These are phyloP conservation scores for Anthoceros angustus DNA, from an alignment of 225 moss, liverwort and hornwort species.

Conservation along the genomic window DNA sequence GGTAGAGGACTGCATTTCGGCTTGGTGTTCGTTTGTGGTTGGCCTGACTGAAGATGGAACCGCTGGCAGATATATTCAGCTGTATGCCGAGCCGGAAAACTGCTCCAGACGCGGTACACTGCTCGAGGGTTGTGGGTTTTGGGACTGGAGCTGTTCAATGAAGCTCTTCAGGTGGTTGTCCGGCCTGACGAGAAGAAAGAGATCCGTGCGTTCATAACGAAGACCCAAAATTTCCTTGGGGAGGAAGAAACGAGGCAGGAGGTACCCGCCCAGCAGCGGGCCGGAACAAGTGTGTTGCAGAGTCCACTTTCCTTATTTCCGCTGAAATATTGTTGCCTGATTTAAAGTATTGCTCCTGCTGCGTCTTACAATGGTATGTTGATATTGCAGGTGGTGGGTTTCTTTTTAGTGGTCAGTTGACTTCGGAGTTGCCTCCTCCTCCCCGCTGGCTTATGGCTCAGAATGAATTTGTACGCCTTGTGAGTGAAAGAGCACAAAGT, in stretches of 20 bases:
- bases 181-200: conserved; percentile 53
- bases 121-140: conserved; percentile 62
- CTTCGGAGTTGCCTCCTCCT: conserved; percentile 46
- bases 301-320: conserved; percentile 6
- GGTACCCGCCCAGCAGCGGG: conserved; percentile 46
- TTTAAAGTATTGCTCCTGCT: not conserved
- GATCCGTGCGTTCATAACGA: conserved; percentile 37
- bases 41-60: too few species aligned
- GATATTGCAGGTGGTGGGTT: conserved; percentile 44
- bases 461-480: conserved; percentile 27
- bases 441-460: conserved; percentile 76
- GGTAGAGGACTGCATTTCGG: too few species aligned
- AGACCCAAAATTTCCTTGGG: conserved; percentile 55
- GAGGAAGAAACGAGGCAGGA: conserved; percentile 51
- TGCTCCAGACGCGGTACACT: conserved; percentile 73
- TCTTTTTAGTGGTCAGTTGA: conserved; percentile 82
- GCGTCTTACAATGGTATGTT: not conserved
- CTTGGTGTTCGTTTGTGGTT: too few species aligned
- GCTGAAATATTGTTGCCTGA: too few species aligned
- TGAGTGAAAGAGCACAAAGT: conserved; percentile 3
- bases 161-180: conserved; percentile 48
- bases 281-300: conserved; percentile 60
- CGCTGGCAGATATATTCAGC: conserved; percentile 7
- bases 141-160: conserved; percentile 66
- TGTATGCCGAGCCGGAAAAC: conserved; percentile 57